Percentiles rank a stretch among this genome's conserved stretches.
Evolutionary conservation across 169 alveolate genomes (phyloP).

Genomic region (Plasmodium reichenowi): DNA sequence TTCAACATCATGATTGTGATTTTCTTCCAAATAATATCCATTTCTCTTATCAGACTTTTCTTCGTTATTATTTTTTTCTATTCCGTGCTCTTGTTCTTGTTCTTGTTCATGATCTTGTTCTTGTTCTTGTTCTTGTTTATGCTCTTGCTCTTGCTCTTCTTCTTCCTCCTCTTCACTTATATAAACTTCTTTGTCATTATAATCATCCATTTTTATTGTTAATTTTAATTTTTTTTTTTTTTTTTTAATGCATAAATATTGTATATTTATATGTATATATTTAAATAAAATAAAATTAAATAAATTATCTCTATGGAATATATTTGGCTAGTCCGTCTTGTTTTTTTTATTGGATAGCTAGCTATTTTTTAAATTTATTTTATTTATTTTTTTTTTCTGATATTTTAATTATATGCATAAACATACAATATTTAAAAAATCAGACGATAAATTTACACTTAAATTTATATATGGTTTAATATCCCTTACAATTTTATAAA

Average conservation of each 20-base stretch:
- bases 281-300: too few species aligned
- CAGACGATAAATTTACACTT: too few species aligned
- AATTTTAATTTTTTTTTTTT: not conserved
- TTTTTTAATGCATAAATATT: not conserved
- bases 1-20: too few species aligned
- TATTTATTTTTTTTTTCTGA: too few species aligned
- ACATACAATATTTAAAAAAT: too few species aligned
- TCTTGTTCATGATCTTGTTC: conserved; percentile 4
- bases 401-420: too few species aligned
- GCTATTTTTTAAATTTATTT: too few species aligned
- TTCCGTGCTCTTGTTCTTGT: not conserved
- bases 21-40: too few species aligned
- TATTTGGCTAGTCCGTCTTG: not conserved
- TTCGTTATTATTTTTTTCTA: not conserved
- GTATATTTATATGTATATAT: too few species aligned
- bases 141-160: conserved; percentile 28
- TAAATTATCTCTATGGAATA: too few species aligned
- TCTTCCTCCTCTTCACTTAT: conserved; percentile 14
- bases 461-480: too few species aligned
- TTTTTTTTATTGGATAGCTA: not conserved
- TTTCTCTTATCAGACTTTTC: not conserved
- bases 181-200: conserved; percentile 1
- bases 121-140: conserved; percentile 10
- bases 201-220: not conserved
- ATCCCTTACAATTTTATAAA: too few species aligned